phyloP scores from a whole-genome alignment of 2,329 filamentous ascomycete species.

The Beauveria pseudobassiana region DNA sequence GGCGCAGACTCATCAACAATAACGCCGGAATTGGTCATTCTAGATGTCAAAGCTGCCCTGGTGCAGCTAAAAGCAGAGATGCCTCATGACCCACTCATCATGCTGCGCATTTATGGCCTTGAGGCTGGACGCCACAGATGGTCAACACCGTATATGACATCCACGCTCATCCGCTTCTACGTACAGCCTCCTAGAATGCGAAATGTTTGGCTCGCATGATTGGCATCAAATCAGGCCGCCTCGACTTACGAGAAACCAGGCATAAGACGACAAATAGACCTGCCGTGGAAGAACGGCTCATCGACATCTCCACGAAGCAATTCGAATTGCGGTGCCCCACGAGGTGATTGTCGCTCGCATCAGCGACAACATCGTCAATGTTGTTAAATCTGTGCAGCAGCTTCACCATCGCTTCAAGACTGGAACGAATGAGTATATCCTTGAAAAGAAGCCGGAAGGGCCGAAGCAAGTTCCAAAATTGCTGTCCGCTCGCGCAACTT shows the following conservation, averaged over 20 bases:
- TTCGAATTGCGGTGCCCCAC: slow-evolving; percentile 82
- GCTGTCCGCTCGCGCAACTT: slow-evolving; percentile 75
- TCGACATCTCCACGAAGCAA: slow-evolving; percentile 82
- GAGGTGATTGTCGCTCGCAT: slow-evolving; percentile 84
- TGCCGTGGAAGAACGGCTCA: slow-evolving; percentile 65
- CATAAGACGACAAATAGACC: slow-evolving; percentile 54
- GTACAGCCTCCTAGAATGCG: slow-evolving; percentile 79
- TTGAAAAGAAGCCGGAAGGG: slow-evolving; percentile 76
- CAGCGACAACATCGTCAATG: slow-evolving; percentile 88
- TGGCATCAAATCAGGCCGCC: slow-evolving; percentile 70
- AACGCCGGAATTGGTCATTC: slow-evolving; percentile 60
- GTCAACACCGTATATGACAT: slow-evolving; percentile 72
- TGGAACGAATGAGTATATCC: slow-evolving; percentile 78
- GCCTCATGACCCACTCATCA: slow-evolving; percentile 81
- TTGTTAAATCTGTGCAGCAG: slow-evolving; percentile 78
- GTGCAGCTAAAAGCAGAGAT: slow-evolving; percentile 84
- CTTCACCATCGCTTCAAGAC: slow-evolving; percentile 90
- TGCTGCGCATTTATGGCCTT: slow-evolving; percentile 80
- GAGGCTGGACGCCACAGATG: slow-evolving; percentile 82
- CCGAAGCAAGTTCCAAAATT: slow-evolving; percentile 80
- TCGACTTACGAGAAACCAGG: slow-evolving; percentile 73
- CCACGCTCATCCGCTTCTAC: slow-evolving; percentile 75
- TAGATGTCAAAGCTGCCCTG: slow-evolving; percentile 75
- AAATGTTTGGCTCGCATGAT: slow-evolving; percentile 75
- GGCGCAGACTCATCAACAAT: slow-evolving; percentile 26